These are phyloP conservation scores for Debaryomyces maramus DNA, from an alignment of 805 yeast genomes.

Conservation along the genomic window DNA sequence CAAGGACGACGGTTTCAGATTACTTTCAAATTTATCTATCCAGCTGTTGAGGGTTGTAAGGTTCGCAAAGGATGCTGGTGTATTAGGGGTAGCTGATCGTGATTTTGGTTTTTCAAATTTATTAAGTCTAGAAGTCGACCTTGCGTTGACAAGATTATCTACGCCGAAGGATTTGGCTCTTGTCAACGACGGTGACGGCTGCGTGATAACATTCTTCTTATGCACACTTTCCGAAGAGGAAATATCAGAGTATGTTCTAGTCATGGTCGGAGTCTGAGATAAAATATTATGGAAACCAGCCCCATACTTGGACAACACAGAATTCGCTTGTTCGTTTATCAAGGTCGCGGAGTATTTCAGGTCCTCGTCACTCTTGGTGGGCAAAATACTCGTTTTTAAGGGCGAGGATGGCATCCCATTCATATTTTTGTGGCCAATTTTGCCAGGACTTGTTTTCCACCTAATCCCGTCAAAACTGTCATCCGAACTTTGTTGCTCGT, in stretches of 20 bases:
- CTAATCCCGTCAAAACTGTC: conserved; percentile 45
- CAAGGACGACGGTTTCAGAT: not conserved
- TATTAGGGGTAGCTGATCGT: not conserved
- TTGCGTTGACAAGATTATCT: not conserved
- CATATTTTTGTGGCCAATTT: conserved; percentile 6
- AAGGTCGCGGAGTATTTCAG: conserved; percentile 15
- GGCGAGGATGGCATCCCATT: conserved; percentile 44
- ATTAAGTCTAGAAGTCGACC: not conserved
- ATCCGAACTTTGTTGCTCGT: conserved; percentile 38
- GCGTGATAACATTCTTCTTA: conserved; percentile 11
- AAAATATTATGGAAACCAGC: conserved; percentile 30
- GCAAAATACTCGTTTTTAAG: conserved; percentile 23
- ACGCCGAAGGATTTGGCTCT: conserved; percentile 40
- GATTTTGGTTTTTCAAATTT: conserved; percentile 4
- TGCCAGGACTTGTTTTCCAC: conserved; percentile 45
- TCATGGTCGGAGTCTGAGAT: conserved; percentile 33
- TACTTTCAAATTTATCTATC: conserved; percentile 28
- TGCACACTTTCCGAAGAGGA: conserved; percentile 15
- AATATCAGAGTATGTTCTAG: conserved; percentile 35
- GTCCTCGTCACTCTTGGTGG: conserved; percentile 8
- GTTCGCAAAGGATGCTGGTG: not conserved
- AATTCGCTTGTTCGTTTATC: conserved; percentile 34
- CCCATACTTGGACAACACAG: conserved; percentile 45
- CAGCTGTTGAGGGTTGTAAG: conserved; percentile 21
- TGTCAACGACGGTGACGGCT: conserved; percentile 31